Percentiles rank a stretch among this genome's conserved stretches.
phyloP scores from a whole-genome alignment of 1,284 basidiomycete species.

The Cutaneotrichosporon sp. region DNA sequence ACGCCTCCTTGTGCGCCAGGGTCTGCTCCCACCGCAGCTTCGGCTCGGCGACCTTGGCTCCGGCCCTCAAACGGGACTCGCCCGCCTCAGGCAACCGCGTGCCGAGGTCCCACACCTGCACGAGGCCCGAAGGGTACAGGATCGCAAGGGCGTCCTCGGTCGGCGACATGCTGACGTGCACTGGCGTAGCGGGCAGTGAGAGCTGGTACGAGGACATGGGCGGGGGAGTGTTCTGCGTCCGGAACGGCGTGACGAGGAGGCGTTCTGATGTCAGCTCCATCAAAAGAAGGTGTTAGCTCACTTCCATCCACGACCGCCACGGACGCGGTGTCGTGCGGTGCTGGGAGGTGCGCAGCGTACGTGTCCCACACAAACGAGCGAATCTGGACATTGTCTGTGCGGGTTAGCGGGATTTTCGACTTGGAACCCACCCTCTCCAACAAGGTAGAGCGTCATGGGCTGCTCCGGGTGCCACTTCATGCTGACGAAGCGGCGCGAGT shows the following conservation, averaged over 20 bases:
- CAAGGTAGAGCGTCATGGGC: conserved; percentile 62
- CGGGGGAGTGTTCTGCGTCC: conserved; percentile 87
- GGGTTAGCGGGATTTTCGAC: not conserved
- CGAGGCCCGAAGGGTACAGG: conserved; percentile 53
- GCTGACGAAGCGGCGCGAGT: conserved; percentile 57
- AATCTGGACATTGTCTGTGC: conserved; percentile 54
- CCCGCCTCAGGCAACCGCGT: conserved; percentile 55
- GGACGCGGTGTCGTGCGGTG: conserved; percentile 72
- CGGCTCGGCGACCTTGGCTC: conserved; percentile 58
- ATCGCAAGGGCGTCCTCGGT: conserved; percentile 59
- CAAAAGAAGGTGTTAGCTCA: conserved; percentile 47
- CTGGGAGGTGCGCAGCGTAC: conserved; percentile 57
- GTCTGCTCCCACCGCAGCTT: conserved; percentile 52
- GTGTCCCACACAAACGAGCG: conserved; percentile 73
- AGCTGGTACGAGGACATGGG: conserved; percentile 83
- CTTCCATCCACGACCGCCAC: conserved; percentile 90
- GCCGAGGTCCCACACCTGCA: conserved; percentile 65
- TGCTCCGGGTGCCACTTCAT: conserved; percentile 85
- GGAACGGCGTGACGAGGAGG: conserved; percentile 86
- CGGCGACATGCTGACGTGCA: conserved; percentile 63
- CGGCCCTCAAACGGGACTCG: conserved; percentile 51
- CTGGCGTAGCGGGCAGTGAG: conserved; percentile 54
- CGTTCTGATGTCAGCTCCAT: conserved; percentile 51
- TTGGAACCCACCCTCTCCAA: conserved; percentile 57
- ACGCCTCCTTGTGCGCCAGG: conserved; percentile 26